Evolutionary conservation across 2,329 filamentous ascomycete genomes (phyloP).

Genomic region (Ceratocystis cubensis): DNA sequence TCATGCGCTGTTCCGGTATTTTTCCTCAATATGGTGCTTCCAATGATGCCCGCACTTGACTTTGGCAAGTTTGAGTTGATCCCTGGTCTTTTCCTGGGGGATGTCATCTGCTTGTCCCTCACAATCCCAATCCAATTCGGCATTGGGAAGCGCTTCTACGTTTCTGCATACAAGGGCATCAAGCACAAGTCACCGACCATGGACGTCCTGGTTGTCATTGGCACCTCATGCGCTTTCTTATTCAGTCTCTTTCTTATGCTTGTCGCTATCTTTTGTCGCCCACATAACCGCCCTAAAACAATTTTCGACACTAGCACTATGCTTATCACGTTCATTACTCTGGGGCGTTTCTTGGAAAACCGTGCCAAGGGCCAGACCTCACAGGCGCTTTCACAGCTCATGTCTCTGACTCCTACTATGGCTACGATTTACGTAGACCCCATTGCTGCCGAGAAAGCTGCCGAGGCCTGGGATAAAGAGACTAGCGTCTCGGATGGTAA

Average conservation of each 20-base stretch:
- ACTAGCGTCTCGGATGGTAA: conserved; percentile 31
- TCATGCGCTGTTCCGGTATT: conserved; percentile 84
- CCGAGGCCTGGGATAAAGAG: conserved; percentile 56
- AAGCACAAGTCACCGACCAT: conserved; percentile 88
- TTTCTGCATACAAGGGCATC: conserved; percentile 84
- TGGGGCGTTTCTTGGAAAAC: conserved; percentile 88
- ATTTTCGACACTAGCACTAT: conserved; percentile 98
- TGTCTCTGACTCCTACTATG: conserved; percentile 94
- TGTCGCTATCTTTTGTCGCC: conserved; percentile 61
- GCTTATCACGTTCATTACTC: conserved; percentile 88
- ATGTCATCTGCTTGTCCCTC: conserved; percentile 68
- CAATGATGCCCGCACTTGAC: conserved; percentile 71
- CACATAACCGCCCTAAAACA: conserved; percentile 70
- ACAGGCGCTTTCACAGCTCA: conserved; percentile 79
- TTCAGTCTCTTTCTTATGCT: conserved; percentile 84
- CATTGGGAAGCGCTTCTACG: conserved; percentile 86
- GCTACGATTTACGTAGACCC: conserved; percentile 92
- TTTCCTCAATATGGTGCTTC: conserved; percentile 82
- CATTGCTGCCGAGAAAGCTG: conserved; percentile 81
- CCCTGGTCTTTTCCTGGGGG: conserved; percentile 74
- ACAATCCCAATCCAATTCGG: conserved; percentile 95
- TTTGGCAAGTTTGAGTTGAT: conserved; percentile 57
- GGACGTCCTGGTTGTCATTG: conserved; percentile 90
- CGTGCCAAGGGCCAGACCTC: conserved; percentile 92
- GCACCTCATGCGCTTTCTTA: conserved; percentile 90